These are phyloP conservation scores for Aurifilum marmelostoma DNA, from an alignment of 2,329 filamentous ascomycete species.

Conservation along the genomic window DNA sequence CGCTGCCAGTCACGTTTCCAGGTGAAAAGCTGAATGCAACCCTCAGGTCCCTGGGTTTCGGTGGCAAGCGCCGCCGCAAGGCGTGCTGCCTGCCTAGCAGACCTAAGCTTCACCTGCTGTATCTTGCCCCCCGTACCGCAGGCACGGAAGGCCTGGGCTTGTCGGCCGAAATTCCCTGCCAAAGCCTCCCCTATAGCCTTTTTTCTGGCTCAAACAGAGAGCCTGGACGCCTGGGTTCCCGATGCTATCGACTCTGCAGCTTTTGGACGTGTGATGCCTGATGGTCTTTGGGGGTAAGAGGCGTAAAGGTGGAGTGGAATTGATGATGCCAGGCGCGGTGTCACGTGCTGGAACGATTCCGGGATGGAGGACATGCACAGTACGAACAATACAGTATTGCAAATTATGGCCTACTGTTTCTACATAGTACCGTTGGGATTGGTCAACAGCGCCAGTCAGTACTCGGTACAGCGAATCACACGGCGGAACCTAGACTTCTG, in stretches of 20 bases:
- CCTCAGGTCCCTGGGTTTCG: neutral
- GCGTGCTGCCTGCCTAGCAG: neutral
- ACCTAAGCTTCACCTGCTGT: neutral
- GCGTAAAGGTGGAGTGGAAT: neutral
- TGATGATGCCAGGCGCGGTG: conserved; percentile 12
- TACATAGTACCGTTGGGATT: too few species aligned
- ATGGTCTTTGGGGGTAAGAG: neutral
- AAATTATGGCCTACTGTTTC: neutral
- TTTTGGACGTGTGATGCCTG: neutral
- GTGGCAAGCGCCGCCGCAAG: neutral
- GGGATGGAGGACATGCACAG: neutral
- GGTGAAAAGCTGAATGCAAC: neutral
- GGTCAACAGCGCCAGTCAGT: too few species aligned
- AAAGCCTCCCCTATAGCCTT: neutral
- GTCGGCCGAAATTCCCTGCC: neutral
- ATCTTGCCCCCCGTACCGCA: neutral
- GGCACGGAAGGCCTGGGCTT: neutral
- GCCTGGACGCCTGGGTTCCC: neutral
- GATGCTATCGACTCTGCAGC: neutral
- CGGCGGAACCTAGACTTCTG: too few species aligned
- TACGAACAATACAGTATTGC: neutral
- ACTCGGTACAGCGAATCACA: too few species aligned
- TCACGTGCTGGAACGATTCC: neutral
- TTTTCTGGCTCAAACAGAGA: neutral
- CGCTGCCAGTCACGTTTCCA: neutral